Conservation (phyloP, 306 rosid species). For the Herpetospermum pedunculosum region DNA sequence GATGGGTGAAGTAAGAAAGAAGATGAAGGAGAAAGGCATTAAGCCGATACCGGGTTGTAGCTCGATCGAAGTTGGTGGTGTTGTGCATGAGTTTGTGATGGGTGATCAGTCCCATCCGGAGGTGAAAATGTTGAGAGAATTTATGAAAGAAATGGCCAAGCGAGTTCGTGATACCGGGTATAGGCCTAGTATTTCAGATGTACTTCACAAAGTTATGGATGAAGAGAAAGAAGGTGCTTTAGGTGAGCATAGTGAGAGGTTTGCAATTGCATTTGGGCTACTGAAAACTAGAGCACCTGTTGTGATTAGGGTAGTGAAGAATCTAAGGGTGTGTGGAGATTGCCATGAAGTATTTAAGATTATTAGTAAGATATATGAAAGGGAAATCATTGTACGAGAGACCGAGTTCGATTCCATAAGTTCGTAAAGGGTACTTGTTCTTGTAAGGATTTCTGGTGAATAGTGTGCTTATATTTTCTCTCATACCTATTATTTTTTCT, state of each 20-base stretch:
- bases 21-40: conserved; percentile 16
- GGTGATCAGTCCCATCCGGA: conserved; percentile 19
- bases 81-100: conserved; percentile 15
- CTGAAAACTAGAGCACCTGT: background rate
- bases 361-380: background rate
- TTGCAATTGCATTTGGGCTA: conserved; percentile 12
- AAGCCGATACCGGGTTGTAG: conserved; percentile 13
- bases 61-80: conserved; percentile 17
- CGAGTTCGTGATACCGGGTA: background rate
- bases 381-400: conserved; percentile 1
- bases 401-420: conserved; percentile 3
- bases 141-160: conserved; percentile 3
- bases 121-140: background rate
- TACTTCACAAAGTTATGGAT: conserved; percentile 8
- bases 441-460: conserved; percentile 7
- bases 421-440: background rate
- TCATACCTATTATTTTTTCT: background rate
- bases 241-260: conserved; percentile 15
- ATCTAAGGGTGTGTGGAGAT: conserved; percentile 2
- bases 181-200: conserved; percentile 10
- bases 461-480: background rate
- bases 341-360: background rate
- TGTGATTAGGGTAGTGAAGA: background rate
- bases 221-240: conserved; percentile 14
- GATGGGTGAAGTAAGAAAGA: conserved; percentile 15